phyloP scores from a whole-genome alignment of 352 stramenopile species.

The Phytophthora uliginosa region DNA sequence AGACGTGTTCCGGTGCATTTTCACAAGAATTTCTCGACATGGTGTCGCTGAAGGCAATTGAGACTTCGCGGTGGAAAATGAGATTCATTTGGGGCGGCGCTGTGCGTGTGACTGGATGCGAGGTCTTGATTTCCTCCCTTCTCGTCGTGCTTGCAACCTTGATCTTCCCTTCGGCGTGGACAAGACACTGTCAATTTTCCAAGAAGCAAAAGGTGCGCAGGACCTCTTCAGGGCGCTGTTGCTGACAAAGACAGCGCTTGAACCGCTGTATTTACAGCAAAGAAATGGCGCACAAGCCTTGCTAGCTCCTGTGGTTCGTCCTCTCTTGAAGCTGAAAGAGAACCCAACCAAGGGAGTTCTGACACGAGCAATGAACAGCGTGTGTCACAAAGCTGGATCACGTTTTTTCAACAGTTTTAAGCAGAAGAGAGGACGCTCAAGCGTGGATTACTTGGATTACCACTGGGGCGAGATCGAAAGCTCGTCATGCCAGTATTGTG shows the following conservation, averaged over 20 bases:
- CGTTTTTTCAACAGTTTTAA: slow-evolving; percentile 1
- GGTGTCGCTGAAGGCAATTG: neutral
- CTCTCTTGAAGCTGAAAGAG: neutral
- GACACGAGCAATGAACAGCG: neutral
- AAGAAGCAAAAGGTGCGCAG: neutral
- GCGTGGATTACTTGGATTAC: neutral
- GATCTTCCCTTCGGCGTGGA: neutral
- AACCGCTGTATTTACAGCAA: neutral
- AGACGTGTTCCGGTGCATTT: neutral
- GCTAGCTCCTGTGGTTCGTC: neutral
- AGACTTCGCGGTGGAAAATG: neutral
- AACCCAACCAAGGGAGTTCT: neutral
- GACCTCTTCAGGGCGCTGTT: neutral
- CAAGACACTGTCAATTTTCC: neutral
- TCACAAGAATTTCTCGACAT: neutral
- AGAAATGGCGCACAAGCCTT: neutral
- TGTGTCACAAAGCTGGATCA: neutral
- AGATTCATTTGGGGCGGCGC: neutral
- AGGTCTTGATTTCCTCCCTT: neutral
- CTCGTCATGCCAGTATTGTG: slow-evolving; percentile 1
- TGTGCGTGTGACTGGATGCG: slow-evolving; percentile 3
- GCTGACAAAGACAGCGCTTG: neutral
- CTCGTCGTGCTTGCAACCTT: neutral
- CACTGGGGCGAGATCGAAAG: neutral
- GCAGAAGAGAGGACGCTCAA: neutral